Evolutionary conservation across 2,329 filamentous ascomycete genomes (phyloP).

Genomic region (Aspergillus pseudoviridinutans): DNA sequence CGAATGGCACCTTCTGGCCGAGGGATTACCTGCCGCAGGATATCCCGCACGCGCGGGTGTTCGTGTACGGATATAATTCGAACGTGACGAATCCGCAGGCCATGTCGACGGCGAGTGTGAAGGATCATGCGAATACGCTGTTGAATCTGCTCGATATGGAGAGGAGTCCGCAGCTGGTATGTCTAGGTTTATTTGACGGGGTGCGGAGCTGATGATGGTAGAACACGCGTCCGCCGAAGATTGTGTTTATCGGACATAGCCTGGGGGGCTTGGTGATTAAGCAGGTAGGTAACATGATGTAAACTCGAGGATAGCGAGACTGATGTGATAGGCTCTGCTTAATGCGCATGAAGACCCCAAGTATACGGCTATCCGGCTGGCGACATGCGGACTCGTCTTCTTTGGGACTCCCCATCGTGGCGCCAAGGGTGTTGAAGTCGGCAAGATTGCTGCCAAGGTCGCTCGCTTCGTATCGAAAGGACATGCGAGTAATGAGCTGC

Average conservation of each 20-base stretch:
- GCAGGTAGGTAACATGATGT: constrained; percentile 16
- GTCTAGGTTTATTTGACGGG: neutral
- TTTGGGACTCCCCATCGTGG: constrained; percentile 34
- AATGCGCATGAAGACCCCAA: constrained; percentile 34
- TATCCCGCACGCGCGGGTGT: constrained; percentile 27
- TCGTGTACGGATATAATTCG: constrained; percentile 32
- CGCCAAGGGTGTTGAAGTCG: constrained; percentile 28
- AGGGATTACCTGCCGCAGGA: constrained; percentile 23
- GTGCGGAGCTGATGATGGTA: neutral
- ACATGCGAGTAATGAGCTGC: constrained; percentile 28
- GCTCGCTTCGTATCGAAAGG: constrained; percentile 30
- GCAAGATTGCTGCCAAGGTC: constrained; percentile 31
- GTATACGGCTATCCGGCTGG: constrained; percentile 28
- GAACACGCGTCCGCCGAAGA: constrained; percentile 22
- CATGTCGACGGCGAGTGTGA: constrained; percentile 32
- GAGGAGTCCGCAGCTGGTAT: constrained; percentile 23
- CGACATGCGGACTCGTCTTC: constrained; percentile 33
- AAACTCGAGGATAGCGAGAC: neutral
- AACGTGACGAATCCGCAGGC: constrained; percentile 27
- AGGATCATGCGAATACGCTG: constrained; percentile 33
- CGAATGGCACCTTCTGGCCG: constrained; percentile 25
- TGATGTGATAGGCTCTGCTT: constrained; percentile 22
- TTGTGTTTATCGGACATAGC: constrained; percentile 31
- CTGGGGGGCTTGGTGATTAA: constrained; percentile 31
- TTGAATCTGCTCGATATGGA: constrained; percentile 31